These are phyloP conservation scores for Botrytis tulipae DNA, from an alignment of 2,329 filamentous ascomycete species.

Conservation along the genomic window DNA sequence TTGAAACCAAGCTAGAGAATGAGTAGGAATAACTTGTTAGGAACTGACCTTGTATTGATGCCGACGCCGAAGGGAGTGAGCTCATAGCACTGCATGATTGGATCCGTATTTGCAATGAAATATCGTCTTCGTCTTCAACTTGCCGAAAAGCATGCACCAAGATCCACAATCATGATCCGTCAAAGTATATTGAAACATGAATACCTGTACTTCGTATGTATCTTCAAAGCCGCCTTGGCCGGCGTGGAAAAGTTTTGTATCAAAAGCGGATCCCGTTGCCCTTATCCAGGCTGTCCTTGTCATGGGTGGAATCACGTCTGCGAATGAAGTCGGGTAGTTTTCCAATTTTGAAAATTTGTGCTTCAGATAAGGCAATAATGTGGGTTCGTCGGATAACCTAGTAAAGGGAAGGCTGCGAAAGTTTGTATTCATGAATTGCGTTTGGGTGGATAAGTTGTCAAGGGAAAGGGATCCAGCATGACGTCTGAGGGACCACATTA, in stretches of 20 bases:
- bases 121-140: slow-evolving; percentile 10
- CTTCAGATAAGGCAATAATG: slow-evolving; percentile 29
- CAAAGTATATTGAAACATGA: slow-evolving; percentile 27
- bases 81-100: slow-evolving; percentile 14
- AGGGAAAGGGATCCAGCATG: slow-evolving; percentile 21
- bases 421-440: slow-evolving; percentile 12
- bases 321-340: neutral
- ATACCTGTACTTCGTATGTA: slow-evolving; percentile 5
- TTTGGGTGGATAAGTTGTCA: slow-evolving; percentile 21
- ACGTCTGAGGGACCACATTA: slow-evolving; percentile 11
- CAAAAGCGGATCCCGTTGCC: slow-evolving; percentile 31
- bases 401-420: slow-evolving; percentile 2
- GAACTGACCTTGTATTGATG: neutral
- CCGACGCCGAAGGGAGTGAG: slow-evolving; percentile 14
- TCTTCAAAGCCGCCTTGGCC: slow-evolving; percentile 27
- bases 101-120: slow-evolving; percentile 15
- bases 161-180: slow-evolving; percentile 10
- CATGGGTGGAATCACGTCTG: slow-evolving; percentile 4
- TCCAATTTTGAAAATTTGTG: slow-evolving; percentile 7
- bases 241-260: slow-evolving; percentile 30
- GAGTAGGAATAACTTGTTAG: slow-evolving; percentile 24
- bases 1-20: slow-evolving; percentile 35
- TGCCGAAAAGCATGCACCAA: neutral
- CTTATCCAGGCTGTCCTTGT: neutral
- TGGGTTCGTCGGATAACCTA: slow-evolving; percentile 17